Evolutionary conservation across 2,329 filamentous ascomycete genomes (phyloP).

Genomic region (Claviceps spartinae): DNA sequence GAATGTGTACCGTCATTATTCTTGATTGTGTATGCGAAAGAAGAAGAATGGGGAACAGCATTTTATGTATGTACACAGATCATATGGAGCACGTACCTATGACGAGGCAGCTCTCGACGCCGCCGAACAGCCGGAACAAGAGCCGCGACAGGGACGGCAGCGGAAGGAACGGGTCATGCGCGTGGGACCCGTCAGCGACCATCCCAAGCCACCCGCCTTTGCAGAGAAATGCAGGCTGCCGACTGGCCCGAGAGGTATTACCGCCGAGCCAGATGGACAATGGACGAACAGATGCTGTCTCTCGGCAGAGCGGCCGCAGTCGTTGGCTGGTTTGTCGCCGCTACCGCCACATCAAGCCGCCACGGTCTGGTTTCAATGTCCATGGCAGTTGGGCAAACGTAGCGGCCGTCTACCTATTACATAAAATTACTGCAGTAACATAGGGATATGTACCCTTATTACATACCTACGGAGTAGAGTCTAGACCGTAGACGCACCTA

Average conservation of each 20-base stretch:
- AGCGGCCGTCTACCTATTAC: no score
- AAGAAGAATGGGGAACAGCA: no score
- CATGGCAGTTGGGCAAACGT: no score
- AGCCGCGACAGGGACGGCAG: not conserved
- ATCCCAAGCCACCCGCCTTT: not conserved
- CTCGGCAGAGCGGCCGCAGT: not conserved
- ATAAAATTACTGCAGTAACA: no score
- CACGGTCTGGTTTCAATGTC: no score
- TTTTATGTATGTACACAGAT: no score
- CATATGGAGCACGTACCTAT: no score
- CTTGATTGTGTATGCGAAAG: not conserved
- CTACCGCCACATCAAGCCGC: no score
- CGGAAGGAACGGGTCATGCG: conserved; percentile 1
- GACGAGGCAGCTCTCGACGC: no score
- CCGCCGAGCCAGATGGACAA: not conserved
- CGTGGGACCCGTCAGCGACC: not conserved
- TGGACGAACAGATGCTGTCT: not conserved
- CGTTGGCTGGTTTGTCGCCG: not conserved
- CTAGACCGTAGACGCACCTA: no score
- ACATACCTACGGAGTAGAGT: no score
- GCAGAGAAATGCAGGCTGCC: conserved; percentile 1
- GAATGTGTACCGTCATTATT: not conserved
- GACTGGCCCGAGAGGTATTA: not conserved
- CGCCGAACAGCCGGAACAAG: not conserved
- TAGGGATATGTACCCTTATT: no score